phyloP scores from a whole-genome alignment of 1,284 basidiomycete genomes.

The Trametes pubescens region DNA sequence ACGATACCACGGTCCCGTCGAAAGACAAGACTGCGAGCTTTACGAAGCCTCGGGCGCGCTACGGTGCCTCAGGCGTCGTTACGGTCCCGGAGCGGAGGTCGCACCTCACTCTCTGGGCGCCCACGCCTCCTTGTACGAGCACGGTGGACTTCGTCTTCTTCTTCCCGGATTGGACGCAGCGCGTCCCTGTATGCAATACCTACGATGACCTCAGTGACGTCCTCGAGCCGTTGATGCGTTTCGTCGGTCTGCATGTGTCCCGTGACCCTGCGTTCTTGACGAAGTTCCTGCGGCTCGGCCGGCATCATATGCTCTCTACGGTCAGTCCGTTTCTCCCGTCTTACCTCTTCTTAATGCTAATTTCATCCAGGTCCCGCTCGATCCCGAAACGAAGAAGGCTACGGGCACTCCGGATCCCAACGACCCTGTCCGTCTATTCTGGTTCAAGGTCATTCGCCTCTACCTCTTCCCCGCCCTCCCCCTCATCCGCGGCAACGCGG shows the following conservation, averaged over 20 bases:
- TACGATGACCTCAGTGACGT: conserved; percentile 77
- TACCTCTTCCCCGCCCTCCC: conserved; percentile 91
- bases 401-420: conserved; percentile 58
- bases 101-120: conserved; percentile 72
- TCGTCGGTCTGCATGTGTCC: conserved; percentile 79
- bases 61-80: conserved; percentile 61
- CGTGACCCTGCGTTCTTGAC: conserved; percentile 73
- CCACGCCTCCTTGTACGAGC: conserved; percentile 78
- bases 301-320: conserved; percentile 53
- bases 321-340: conserved; percentile 41
- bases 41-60: conserved; percentile 66
- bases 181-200: conserved; percentile 70
- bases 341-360: neutral
- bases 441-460: conserved; percentile 84
- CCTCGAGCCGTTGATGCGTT: conserved; percentile 78
- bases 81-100: conserved; percentile 63
- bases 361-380: conserved; percentile 52
- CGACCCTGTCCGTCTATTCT: conserved; percentile 70
- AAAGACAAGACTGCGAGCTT: conserved; percentile 69
- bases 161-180: conserved; percentile 83
- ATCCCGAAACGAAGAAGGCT: conserved; percentile 64
- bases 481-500: conserved; percentile 85
- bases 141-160: conserved; percentile 86
- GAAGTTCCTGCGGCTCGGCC: conserved; percentile 67
- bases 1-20: conserved; percentile 58